phyloP scores from a whole-genome alignment of 495 filamentous ascomycete genomes.

The Letharia lupina region DNA sequence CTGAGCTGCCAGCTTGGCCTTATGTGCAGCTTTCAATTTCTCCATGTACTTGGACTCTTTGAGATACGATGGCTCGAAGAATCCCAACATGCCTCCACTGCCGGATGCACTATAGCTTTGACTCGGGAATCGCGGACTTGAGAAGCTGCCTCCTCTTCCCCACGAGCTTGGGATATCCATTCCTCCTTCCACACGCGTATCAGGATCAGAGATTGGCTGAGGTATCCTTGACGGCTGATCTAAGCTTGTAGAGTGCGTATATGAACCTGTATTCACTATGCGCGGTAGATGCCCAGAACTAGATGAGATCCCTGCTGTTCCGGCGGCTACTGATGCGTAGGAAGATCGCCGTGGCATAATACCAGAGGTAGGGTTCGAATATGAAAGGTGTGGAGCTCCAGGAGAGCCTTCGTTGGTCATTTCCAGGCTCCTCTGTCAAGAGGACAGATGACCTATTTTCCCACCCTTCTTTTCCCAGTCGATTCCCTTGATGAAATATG shows the following conservation, averaged over 20 bases:
- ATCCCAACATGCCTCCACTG: constrained; percentile 13
- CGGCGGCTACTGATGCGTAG: constrained; percentile 77
- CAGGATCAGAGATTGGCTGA: constrained; percentile 24
- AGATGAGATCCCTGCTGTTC: constrained; percentile 40
- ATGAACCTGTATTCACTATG: constrained; percentile 45
- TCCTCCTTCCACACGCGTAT: constrained; percentile 33
- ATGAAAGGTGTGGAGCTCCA: constrained; percentile 40
- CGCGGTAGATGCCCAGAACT: constrained; percentile 39
- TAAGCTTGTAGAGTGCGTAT: constrained; percentile 34
- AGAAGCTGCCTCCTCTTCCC: constrained; percentile 32
- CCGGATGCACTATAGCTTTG: constrained; percentile 16
- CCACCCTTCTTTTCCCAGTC: background rate
- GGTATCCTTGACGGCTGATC: constrained; percentile 30
- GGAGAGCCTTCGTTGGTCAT: constrained; percentile 42
- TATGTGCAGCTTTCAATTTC: constrained; percentile 60
- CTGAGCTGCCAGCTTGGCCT: constrained; percentile 49
- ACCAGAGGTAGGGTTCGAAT: constrained; percentile 34
- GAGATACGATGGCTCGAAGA: constrained; percentile 79
- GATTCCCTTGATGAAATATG: background rate
- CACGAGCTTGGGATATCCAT: constrained; percentile 33
- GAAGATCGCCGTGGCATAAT: constrained; percentile 49
- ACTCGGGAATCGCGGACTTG: constrained; percentile 26
- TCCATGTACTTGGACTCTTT: constrained; percentile 66
- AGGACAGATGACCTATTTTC: constrained; percentile 3
- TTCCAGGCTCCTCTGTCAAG: constrained; percentile 6